phyloP scores from a whole-genome alignment of 2,329 filamentous ascomycete genomes.

The Trematosphaeria pertusa region DNA sequence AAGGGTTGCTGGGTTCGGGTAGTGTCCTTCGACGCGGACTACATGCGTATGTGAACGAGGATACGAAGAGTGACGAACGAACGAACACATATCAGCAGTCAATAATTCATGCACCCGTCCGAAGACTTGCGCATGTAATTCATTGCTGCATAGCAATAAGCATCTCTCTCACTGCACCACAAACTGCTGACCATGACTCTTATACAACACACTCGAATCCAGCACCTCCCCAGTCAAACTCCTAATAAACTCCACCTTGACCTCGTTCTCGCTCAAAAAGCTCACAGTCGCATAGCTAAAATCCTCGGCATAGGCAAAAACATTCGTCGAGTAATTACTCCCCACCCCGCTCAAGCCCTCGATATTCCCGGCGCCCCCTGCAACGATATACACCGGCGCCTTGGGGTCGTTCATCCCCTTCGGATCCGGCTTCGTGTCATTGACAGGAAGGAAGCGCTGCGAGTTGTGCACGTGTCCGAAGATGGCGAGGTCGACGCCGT shows the following conservation, averaged over 20 bases:
- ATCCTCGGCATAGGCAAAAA: conserved; percentile 59
- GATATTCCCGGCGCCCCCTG: conserved; percentile 64
- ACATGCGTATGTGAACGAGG: no score
- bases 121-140: no score
- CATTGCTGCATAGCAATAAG: no score
- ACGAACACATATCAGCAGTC: no score
- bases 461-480: conserved; percentile 67
- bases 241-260: conserved; percentile 60
- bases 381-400: conserved; percentile 63
- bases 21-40: no score
- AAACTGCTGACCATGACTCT: conserved; percentile 6
- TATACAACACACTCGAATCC: conserved; percentile 6
- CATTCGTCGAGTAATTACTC: conserved; percentile 52
- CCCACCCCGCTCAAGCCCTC: conserved; percentile 59
- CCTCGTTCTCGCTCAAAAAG: conserved; percentile 54
- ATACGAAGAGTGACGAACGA: no score
- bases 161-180: not conserved
- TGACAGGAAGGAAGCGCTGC: conserved; percentile 58
- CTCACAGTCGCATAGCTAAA: conserved; percentile 61
- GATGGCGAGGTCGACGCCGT: conserved; percentile 64
- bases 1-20: no score
- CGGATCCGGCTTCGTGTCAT: conserved; percentile 43
- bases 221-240: conserved; percentile 50
- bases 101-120: no score
- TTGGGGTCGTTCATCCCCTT: conserved; percentile 59